Evolutionary conservation across 768 basidiomycete species (phyloP).

Genomic region (Leucosporidium scottii): DNA sequence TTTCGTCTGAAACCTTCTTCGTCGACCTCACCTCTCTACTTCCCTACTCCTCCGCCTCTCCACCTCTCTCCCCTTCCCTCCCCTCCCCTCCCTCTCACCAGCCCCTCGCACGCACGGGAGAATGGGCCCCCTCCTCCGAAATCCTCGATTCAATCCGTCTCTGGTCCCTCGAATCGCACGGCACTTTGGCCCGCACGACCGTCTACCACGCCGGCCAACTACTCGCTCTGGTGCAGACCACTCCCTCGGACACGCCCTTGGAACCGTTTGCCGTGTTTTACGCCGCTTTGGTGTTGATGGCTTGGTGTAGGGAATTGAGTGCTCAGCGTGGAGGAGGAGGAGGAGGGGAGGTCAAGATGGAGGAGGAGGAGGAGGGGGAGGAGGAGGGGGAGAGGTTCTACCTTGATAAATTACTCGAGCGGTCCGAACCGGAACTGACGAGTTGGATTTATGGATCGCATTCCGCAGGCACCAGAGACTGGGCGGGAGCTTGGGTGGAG

Average conservation of each 20-base stretch:
- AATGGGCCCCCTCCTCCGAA: not conserved
- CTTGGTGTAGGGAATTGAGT: slow-evolving; percentile 3
- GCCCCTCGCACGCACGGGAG: slow-evolving; percentile 17
- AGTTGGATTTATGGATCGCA: not conserved
- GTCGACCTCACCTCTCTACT: too few species aligned
- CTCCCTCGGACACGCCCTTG: slow-evolving; percentile 19
- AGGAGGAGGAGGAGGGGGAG: not conserved
- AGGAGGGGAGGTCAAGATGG: not conserved
- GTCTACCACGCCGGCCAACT: slow-evolving; percentile 31
- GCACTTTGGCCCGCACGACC: slow-evolving; percentile 14
- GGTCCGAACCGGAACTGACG: not conserved
- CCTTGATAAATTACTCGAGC: slow-evolving; percentile 20
- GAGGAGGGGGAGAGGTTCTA: not conserved
- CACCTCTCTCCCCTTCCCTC: too few species aligned
- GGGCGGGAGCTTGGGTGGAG: not conserved
- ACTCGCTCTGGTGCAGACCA: slow-evolving; percentile 17
- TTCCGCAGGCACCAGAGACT: not conserved
- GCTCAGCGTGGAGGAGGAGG: not conserved
- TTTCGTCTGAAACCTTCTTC: too few species aligned
- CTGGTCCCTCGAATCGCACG: slow-evolving; percentile 14
- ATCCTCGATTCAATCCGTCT: not conserved
- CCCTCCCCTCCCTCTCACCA: not conserved
- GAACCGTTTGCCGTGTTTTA: slow-evolving; percentile 30
- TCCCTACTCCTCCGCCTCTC: not conserved
- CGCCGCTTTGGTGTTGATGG: slow-evolving; percentile 21